phyloP scores from a whole-genome alignment of 257 asterid species.

The Fraxinus americana region DNA sequence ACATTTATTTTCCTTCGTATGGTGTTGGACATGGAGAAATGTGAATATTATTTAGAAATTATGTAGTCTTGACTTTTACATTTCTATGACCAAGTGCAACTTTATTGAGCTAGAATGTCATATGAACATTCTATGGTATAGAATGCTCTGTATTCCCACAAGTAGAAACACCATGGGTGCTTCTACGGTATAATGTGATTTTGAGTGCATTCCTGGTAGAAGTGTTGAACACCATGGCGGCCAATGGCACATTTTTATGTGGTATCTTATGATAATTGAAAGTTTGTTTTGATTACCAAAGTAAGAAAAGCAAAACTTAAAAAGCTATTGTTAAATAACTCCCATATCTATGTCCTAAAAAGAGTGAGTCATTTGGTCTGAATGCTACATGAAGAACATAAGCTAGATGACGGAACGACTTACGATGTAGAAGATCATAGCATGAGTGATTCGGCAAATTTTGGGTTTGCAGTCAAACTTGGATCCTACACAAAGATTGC shows the following conservation, averaged over 20 bases:
- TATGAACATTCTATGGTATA: neutral
- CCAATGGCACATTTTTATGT: neutral
- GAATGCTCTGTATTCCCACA: neutral
- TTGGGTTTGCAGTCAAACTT: neutral
- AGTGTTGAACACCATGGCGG: neutral
- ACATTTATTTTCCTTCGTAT: neutral
- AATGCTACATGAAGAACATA: no score
- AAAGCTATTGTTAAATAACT: neutral
- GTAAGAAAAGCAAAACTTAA: neutral
- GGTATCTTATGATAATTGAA: neutral
- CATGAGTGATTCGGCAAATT: no score
- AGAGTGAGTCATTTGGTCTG: neutral
- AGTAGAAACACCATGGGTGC: neutral
- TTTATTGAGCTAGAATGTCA: neutral
- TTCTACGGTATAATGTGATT: no score
- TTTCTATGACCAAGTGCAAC: neutral
- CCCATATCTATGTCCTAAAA: neutral
- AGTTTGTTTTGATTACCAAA: neutral
- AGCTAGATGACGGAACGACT: no score
- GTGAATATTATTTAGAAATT: neutral
- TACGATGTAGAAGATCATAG: no score
- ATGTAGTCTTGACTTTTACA: neutral
- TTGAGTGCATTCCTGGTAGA: neutral
- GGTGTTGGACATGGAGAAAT: neutral
- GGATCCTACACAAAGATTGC: neutral